Percentiles rank a stretch among this genome's conserved stretches.
These are phyloP conservation scores for Austroboletus niveus DNA, from an alignment of 1,284 basidiomycete species.

Conservation along the genomic window DNA sequence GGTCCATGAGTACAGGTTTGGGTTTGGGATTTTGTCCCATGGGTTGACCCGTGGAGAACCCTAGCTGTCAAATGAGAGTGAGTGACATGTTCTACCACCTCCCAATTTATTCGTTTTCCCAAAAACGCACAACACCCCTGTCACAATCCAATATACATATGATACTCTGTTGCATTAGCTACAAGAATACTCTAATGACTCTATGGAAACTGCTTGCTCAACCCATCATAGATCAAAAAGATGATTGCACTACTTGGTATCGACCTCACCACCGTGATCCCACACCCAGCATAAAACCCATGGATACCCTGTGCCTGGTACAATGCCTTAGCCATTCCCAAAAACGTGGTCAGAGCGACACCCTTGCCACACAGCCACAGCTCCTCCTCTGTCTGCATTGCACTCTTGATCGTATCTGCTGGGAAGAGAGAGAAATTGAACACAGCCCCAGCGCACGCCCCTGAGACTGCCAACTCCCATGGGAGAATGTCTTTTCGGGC, in stretches of 20 bases:
- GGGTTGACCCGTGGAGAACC: too few relatives aligned
- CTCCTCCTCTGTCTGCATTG: conserved; percentile 94
- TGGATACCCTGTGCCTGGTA: conserved; percentile 75
- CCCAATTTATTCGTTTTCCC: background rate
- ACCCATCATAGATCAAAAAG: conserved; percentile 85
- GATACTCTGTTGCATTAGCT: too few relatives aligned
- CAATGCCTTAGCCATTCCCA: conserved; percentile 71
- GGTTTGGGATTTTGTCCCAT: too few relatives aligned
- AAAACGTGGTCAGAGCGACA: conserved; percentile 53
- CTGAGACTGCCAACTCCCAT: conserved; percentile 83
- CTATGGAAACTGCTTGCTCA: conserved; percentile 56
- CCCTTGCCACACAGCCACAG: conserved; percentile 54
- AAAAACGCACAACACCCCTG: too few relatives aligned
- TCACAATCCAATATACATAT: background rate
- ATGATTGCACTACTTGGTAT: conserved; percentile 91
- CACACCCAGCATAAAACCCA: conserved; percentile 95
- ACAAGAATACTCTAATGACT: background rate
- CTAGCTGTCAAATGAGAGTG: conserved; percentile 11
- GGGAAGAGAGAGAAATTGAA: conserved; percentile 90
- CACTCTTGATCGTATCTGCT: conserved; percentile 92
- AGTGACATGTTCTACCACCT: conserved; percentile 6
- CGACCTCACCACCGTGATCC: conserved; percentile 84
- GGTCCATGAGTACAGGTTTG: too few relatives aligned
- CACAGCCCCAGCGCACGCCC: conserved; percentile 83
- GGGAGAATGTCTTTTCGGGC: conserved; percentile 51